Evolutionary conservation across 2,329 filamentous ascomycete genomes (phyloP).

Genomic region (Trichophyton mentagrophytes): DNA sequence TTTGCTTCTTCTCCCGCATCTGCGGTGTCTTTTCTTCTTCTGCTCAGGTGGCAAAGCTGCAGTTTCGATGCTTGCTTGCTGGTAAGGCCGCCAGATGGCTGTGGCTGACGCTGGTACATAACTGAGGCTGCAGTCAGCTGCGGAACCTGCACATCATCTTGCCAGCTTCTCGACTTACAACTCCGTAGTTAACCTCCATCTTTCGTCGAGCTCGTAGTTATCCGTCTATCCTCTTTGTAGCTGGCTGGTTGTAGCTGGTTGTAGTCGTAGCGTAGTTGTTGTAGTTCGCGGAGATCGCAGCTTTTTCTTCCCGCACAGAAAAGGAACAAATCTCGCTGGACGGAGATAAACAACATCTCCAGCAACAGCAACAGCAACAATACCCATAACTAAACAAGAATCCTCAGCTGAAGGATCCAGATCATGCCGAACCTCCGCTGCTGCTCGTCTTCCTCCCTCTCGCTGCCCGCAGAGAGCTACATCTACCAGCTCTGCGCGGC

Average conservation of each 20-base stretch:
- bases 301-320: not conserved
- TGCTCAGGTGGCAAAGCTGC: not conserved
- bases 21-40: not conserved
- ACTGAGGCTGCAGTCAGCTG: not conserved
- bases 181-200: not conserved
- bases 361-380: too few species aligned
- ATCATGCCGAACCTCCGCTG: slow-evolving; percentile 6
- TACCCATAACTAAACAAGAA: too few species aligned
- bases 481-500: slow-evolving; percentile 30
- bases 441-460: slow-evolving; percentile 22
- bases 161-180: not conserved
- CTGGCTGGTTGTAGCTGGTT: too few species aligned
- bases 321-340: not conserved
- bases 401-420: not conserved
- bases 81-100: not conserved
- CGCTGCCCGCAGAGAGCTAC: slow-evolving; percentile 29
- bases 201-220: not conserved
- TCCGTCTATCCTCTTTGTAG: too few species aligned
- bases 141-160: not conserved
- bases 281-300: not conserved
- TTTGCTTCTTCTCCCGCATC: not conserved
- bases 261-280: not conserved
- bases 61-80: not conserved
- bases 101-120: not conserved
- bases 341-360: not conserved